phyloP scores from a whole-genome alignment of 495 filamentous ascomycete species.

The Penicillium psychrofluorescens region DNA sequence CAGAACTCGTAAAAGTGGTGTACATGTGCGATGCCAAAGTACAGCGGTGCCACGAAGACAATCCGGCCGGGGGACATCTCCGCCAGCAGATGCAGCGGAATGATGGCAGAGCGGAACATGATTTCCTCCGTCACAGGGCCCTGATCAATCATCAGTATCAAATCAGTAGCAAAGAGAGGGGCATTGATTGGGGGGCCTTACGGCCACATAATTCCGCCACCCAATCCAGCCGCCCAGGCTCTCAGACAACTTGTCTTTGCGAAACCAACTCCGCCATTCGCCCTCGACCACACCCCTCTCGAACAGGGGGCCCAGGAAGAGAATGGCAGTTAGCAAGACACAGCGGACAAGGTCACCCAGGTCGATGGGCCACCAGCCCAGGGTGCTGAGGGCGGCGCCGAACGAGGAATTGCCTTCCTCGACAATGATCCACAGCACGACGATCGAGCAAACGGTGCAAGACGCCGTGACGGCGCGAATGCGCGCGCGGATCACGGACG shows the following conservation, averaged over 20 bases:
- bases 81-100: conserved; percentile 79
- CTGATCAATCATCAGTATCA: conserved; percentile 30
- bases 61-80: conserved; percentile 47
- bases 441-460: conserved; percentile 50
- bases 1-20: conserved; percentile 97
- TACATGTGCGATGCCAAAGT: conserved; percentile 91
- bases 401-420: conserved; percentile 35
- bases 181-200: conserved; percentile 26
- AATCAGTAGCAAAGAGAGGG: background rate
- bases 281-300: conserved; percentile 64
- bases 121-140: conserved; percentile 89
- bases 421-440: conserved; percentile 56
- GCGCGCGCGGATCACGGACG: conserved; percentile 81
- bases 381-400: conserved; percentile 49
- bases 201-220: conserved; percentile 59
- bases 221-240: conserved; percentile 54
- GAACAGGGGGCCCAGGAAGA: conserved; percentile 83
- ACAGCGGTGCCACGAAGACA: conserved; percentile 74
- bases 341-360: conserved; percentile 48
- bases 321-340: conserved; percentile 62
- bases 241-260: conserved; percentile 30
- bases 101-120: conserved; percentile 79
- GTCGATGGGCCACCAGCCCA: conserved; percentile 71
- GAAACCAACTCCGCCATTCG: conserved; percentile 60
- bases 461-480: conserved; percentile 70